Percentiles rank a stretch among this genome's conserved stretches.
Conservation (phyloP, 2,329 filamentous ascomycete species). For the Fusarium buharicum region DNA sequence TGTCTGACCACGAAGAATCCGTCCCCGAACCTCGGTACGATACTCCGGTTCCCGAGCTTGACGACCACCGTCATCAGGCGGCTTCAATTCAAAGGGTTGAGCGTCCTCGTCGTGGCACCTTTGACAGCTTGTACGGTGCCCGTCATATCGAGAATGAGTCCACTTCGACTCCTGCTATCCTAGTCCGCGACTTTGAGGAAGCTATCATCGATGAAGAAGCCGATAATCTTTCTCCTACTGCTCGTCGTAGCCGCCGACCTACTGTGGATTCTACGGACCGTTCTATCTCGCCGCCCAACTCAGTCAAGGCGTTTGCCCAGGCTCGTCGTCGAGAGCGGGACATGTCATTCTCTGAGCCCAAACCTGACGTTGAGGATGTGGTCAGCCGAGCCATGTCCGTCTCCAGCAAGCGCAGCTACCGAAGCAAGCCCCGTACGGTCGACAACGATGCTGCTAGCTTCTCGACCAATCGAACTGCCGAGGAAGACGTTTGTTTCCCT, state of each 20-base stretch:
- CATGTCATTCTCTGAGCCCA: conserved; percentile 63
- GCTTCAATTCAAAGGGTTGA: conserved; percentile 69
- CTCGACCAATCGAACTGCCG: conserved; percentile 74
- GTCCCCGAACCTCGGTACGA: conserved; percentile 72
- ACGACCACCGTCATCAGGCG: conserved; percentile 83
- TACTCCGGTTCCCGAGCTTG: conserved; percentile 81
- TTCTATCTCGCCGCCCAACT: conserved; percentile 90
- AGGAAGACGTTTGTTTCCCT: conserved; percentile 91
- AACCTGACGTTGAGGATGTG: conserved; percentile 55
- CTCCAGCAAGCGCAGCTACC: conserved; percentile 69
- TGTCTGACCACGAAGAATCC: conserved; percentile 75
- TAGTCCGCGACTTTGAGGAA: conserved; percentile 85
- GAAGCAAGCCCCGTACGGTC: conserved; percentile 68
- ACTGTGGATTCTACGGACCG: conserved; percentile 69
- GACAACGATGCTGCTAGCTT: conserved; percentile 71
- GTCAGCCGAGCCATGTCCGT: conserved; percentile 78
- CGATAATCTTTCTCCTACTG: conserved; percentile 57
- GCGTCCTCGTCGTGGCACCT: conserved; percentile 74
- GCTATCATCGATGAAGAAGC: conserved; percentile 82
- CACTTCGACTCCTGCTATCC: conserved; percentile 52
- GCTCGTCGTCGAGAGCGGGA: conserved; percentile 86
- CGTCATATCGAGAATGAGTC: conserved; percentile 57
- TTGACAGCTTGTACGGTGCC: conserved; percentile 73
- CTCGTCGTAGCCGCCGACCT: conserved; percentile 62
- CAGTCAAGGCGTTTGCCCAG: conserved; percentile 95